Evolutionary conservation across 2,329 filamentous ascomycete species (phyloP).

Genomic region (Fusarium sacchari): DNA sequence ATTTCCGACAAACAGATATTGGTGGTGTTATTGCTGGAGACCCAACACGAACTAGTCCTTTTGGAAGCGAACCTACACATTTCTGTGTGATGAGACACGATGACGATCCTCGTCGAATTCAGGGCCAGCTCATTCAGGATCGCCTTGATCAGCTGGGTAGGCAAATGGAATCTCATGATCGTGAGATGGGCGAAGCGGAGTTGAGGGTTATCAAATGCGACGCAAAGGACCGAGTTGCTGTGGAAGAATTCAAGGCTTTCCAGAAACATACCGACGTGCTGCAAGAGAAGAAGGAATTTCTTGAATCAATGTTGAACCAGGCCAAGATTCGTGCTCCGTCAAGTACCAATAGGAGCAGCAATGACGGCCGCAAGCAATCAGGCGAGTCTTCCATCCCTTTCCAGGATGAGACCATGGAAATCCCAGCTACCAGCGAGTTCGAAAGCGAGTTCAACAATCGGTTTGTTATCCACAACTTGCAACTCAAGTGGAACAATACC

Average conservation of each 20-base stretch:
- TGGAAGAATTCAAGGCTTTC: constrained; percentile 69
- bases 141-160: constrained; percentile 81
- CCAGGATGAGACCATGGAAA: constrained; percentile 71
- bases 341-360: constrained; percentile 42
- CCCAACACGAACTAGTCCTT: constrained; percentile 83
- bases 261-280: constrained; percentile 65
- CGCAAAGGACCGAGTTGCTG: constrained; percentile 59
- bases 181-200: constrained; percentile 79
- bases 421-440: constrained; percentile 80
- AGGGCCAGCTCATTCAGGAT: constrained; percentile 84
- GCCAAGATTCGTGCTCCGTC: constrained; percentile 53
- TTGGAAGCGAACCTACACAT: constrained; percentile 93
- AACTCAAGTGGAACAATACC: constrained; percentile 98
- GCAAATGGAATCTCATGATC: constrained; percentile 80
- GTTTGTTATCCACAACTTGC: constrained; percentile 97
- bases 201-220: constrained; percentile 67
- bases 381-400: constrained; percentile 58
- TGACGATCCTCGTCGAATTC: constrained; percentile 88
- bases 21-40: constrained; percentile 82
- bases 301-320: constrained; percentile 67
- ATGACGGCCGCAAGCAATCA: constrained; percentile 45
- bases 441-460: constrained; percentile 97
- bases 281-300: constrained; percentile 66
- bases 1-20: constrained; percentile 97
- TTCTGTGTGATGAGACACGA: constrained; percentile 94